These are phyloP conservation scores for Alternaria sp. DNA, from an alignment of 2,329 filamentous ascomycete species.

Conservation along the genomic window DNA sequence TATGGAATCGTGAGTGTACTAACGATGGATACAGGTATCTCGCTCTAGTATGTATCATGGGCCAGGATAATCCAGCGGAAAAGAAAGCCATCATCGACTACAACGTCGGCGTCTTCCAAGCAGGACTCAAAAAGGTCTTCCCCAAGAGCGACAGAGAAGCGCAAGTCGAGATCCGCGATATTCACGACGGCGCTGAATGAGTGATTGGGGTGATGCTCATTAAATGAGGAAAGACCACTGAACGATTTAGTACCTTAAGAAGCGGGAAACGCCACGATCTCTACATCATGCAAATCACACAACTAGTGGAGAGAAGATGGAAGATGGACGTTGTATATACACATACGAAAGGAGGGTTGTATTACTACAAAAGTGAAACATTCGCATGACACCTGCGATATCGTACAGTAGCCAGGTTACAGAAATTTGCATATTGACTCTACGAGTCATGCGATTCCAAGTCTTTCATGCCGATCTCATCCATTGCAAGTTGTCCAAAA, in stretches of 20 bases:
- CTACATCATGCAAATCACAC: background rate
- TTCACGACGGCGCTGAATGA: conserved; percentile 21
- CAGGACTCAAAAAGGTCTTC: conserved; percentile 80
- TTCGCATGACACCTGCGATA: background rate
- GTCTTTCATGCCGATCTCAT: background rate
- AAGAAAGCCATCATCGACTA: conserved; percentile 86
- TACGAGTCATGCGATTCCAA: background rate
- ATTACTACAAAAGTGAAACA: background rate
- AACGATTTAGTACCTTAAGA: background rate
- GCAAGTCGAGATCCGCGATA: conserved; percentile 30
- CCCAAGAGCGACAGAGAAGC: conserved; percentile 51
- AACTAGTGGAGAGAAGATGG: background rate
- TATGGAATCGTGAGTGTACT: background rate
- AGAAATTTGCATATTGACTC: background rate
- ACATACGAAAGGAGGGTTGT: background rate
- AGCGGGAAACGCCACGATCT: background rate
- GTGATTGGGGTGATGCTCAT: background rate
- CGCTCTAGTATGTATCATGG: conserved; percentile 85
- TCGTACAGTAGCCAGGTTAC: background rate
- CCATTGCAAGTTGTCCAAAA: background rate
- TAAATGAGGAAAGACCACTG: background rate
- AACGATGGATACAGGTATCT: conserved; percentile 64
- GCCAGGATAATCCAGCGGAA: conserved; percentile 78
- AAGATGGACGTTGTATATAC: background rate
- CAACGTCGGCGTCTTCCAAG: conserved; percentile 83